These are phyloP conservation scores for Lavandula angustifolia DNA, from an alignment of 257 asterid species.

Conservation along the genomic window DNA sequence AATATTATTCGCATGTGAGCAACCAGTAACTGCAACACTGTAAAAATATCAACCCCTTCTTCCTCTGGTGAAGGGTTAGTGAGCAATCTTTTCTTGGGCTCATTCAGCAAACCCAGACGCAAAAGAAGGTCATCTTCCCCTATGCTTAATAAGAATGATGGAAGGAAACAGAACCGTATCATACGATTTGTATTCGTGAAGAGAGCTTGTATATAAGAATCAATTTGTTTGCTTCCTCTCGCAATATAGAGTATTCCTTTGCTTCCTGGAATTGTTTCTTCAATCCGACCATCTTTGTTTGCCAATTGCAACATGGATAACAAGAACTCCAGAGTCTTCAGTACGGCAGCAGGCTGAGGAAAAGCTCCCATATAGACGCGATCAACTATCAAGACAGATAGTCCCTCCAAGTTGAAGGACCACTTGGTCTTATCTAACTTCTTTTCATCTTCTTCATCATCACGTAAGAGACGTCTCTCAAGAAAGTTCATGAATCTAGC, in stretches of 20 bases:
- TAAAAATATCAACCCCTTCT: slow-evolving; percentile 64
- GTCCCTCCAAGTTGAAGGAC: slow-evolving; percentile 85
- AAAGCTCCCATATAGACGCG: slow-evolving; percentile 97
- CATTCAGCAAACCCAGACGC: slow-evolving; percentile 71
- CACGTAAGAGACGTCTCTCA: slow-evolving; percentile 92
- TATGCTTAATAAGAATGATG: slow-evolving; percentile 77
- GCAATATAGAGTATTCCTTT: slow-evolving; percentile 90
- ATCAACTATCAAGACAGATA: slow-evolving; percentile 92
- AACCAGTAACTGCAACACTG: slow-evolving; percentile 81
- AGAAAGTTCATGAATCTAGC: slow-evolving; percentile 91
- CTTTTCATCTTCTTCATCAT: slow-evolving; percentile 92
- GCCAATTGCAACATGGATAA: slow-evolving; percentile 96
- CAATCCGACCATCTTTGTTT: slow-evolving; percentile 96
- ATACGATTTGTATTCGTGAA: slow-evolving; percentile 80
- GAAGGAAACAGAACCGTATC: slow-evolving; percentile 87
- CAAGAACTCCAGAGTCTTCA: slow-evolving; percentile 88
- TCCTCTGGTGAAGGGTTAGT: slow-evolving; percentile 53
- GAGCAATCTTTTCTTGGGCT: slow-evolving; percentile 57
- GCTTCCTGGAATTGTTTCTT: slow-evolving; percentile 76
- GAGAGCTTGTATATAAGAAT: slow-evolving; percentile 69
- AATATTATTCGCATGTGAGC: slow-evolving; percentile 85
- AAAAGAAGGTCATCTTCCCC: slow-evolving; percentile 92
- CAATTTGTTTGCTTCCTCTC: slow-evolving; percentile 94
- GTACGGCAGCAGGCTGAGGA: slow-evolving; percentile 83
- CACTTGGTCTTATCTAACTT: slow-evolving; percentile 82